Percentiles rank a stretch among this genome's conserved stretches.
Conservation (phyloP, 1,284 basidiomycete genomes). For the Somion occarium region DNA sequence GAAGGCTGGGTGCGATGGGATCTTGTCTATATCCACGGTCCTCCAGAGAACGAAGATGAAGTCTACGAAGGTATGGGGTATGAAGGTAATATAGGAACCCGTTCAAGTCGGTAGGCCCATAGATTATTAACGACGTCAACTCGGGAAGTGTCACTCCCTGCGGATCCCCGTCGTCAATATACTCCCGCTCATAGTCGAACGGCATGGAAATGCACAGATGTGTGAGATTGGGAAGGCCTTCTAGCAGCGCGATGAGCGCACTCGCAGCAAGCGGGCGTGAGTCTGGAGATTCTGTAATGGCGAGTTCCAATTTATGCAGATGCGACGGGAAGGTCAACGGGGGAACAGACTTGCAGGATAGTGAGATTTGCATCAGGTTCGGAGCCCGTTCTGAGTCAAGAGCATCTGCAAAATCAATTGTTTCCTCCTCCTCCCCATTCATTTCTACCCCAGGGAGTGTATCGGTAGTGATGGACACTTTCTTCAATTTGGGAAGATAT, state of each 20-base stretch:
- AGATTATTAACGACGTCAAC: conserved; percentile 37
- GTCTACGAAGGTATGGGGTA: conserved; percentile 37
- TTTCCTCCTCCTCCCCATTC: conserved; percentile 8
- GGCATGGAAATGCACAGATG: conserved; percentile 39
- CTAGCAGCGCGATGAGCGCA: conserved; percentile 22
- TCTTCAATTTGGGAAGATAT: conserved; percentile 18
- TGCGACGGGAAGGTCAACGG: conserved; percentile 31
- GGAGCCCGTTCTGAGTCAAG: conserved; percentile 30
- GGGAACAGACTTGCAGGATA: conserved; percentile 35
- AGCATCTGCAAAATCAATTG: conserved; percentile 22
- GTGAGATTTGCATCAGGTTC: conserved; percentile 28
- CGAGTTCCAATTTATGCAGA: conserved; percentile 34
- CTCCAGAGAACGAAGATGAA: conserved; percentile 45
- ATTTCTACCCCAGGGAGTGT: conserved; percentile 7
- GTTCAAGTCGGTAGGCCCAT: conserved; percentile 39
- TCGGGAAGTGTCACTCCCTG: conserved; percentile 28
- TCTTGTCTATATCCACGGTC: conserved; percentile 34
- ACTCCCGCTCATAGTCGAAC: conserved; percentile 28
- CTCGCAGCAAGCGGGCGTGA: conserved; percentile 26
- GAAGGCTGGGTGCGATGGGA: conserved; percentile 33
- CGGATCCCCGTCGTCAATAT: conserved; percentile 26
- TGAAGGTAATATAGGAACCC: conserved; percentile 38
- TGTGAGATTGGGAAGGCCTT: conserved; percentile 27
- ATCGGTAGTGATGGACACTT: conserved; percentile 16
- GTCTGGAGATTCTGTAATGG: conserved; percentile 19